Evolutionary conservation across 176 grass and related monocot species (phyloP).

Genomic region (Zea mays): DNA sequence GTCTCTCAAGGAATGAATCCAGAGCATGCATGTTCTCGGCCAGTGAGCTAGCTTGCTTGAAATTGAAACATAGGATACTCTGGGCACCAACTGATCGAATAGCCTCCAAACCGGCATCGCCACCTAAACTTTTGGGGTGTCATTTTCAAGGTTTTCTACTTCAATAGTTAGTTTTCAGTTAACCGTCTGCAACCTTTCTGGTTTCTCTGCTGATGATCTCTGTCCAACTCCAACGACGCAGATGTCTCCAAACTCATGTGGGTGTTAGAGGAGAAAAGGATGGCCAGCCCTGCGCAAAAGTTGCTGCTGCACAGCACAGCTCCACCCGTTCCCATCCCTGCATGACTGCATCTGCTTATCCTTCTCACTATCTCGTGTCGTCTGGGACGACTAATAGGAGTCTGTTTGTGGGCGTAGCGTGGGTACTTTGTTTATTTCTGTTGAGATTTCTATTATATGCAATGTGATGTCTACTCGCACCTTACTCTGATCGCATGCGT

Average conservation of each 20-base stretch:
- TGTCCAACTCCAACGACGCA: not conserved
- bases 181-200: too few relatives aligned
- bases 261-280: constrained; percentile 15
- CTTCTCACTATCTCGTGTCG: not conserved
- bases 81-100: too few relatives aligned
- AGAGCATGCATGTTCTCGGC: too few relatives aligned
- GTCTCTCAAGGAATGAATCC: too few relatives aligned
- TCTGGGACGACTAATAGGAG: not conserved
- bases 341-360: not conserved
- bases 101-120: too few relatives aligned
- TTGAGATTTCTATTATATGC: not conserved
- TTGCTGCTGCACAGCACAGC: not conserved
- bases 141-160: too few relatives aligned
- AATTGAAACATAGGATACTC: too few relatives aligned
- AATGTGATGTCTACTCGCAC: not conserved
- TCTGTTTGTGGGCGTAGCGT: not conserved
- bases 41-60: too few relatives aligned
- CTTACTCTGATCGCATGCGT: not conserved
- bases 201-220: too few relatives aligned
- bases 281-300: not conserved
- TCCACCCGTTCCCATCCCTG: constrained; percentile 26
- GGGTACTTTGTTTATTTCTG: not conserved
- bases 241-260: not conserved
- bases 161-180: too few relatives aligned
- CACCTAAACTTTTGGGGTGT: too few relatives aligned